These are phyloP conservation scores for Malus domestica DNA, from an alignment of 306 rosid genomes.

Conservation along the genomic window ASM211411v1 NC_041804.1:8616501-8617000, in stretches of 20 bases:
- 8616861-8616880: background rate
- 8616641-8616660: background rate
- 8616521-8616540: conserved; percentile 52
- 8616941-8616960: background rate
- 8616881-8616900: background rate
- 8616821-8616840: background rate
- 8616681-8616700: conserved; percentile 7
- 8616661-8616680: conserved; percentile 15
- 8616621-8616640: conserved; percentile 19
- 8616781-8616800: background rate
- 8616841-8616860: background rate
- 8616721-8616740: conserved; percentile 5
- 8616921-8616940: background rate
- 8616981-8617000: background rate
- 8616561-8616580: conserved; percentile 33
- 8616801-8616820: background rate
- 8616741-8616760: conserved; percentile 24
- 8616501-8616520: conserved; percentile 68
- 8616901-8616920: background rate
- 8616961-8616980: background rate
- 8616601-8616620: conserved; percentile 13
- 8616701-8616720: conserved; percentile 29
- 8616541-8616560: conserved; percentile 51
- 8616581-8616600: conserved; percentile 29
- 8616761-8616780: background rate